Base-by-base conservation (phyloP, 306 rosid species). In the Quercus alba region DNA sequence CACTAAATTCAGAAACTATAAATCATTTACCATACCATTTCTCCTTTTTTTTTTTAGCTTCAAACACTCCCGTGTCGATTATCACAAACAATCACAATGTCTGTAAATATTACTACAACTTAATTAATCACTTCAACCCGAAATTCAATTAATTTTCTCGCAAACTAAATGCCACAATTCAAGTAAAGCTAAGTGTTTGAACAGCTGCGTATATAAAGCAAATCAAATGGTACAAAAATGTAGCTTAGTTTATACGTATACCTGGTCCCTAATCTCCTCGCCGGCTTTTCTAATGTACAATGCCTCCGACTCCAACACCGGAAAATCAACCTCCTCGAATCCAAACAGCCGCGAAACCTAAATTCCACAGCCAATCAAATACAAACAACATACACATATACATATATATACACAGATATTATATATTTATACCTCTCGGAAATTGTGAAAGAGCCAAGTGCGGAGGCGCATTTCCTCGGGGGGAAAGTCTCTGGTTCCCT, bases 191-290 rank as follows among this genome's bases (percentile, higher is more conserved):
- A 35, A 10, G 26, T 8, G 52, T 18, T 18, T 2, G 0, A 31
- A 3, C 17, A 30, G 21, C 4, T 21, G 17, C 5, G 67, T 30
- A 8, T 12, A 62, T 26, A 41, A 41, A 41, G 31, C 17, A 63
- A 13, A 10, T 4, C 41, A 63, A 15, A 19, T 6, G 20, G 18
- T 12, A 63, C 4, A 30, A 63, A 23, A 63, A 3, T 75, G 74
- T n/a, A 72, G 46, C 46, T 41, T 8, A 41, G 46, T 41, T 41
- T 7, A 8, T 41, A 41, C 46, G 46, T 41, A 41, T 41, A 93
- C 99, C 96, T 95, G 99, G 72, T 95, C 99, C 81, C 91, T 88
- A 83, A 95, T 95, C 84, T 93, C 99, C 86, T 95, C 99, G 49
- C 99, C 99, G 0, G 99, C 97, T 86, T 95, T 95, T 82, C 99